Base-by-base conservation (phyloP, 805 yeast genomes). In the Candida adriatica region DNA sequence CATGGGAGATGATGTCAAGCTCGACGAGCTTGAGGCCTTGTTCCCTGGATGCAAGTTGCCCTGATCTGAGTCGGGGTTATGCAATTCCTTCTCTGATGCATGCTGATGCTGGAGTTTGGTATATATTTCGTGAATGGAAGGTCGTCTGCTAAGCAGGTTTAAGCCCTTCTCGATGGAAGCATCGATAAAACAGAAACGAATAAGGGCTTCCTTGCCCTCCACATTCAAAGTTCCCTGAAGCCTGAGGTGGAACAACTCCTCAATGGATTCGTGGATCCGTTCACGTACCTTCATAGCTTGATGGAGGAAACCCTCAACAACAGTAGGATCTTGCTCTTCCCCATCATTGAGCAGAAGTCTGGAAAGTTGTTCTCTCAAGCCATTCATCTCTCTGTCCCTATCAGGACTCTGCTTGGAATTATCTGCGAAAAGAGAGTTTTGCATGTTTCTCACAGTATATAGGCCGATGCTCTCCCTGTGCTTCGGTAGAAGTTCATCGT, bases 391-490 rank as follows among this genome's bases (percentile, higher is more conserved):
- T 31, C 20, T 6, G 2, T 58, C 30, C 20, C 18, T 27, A 6
- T 26, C 40, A 4, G 20, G 6, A 7, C 11, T 19, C 14, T 23
- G 10, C 10, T 19, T 19, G 22, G 22, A 8, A 11, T 19, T 19
- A 19, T 19, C 11, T 19, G 10, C 22, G 39, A 46, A 24, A 51
- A 46, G 18, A 79, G 54, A 31, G 15, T 59, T 53, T 45, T 80
- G 88, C 75, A 86, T 76, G 54, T 88, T 88, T 48, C 79, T 72
- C 75, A 88, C 77, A 8, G 90, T 76, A 51, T 80, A 80, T 16
- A 83, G 61, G 1, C 94, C 85, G 29, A 87, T 68, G 36, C 71
- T 70, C 37, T 82, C 80, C 46, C 69, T 75, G 42, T 77, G 62
- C 26, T 69, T 61, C 16, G 66, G 66, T 1, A 87, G 75, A 45